A percentile compares a stretch with the other conserved stretches of the same genome.
These are phyloP conservation scores for Epicoccum nigrum DNA, from an alignment of 2,329 filamentous ascomycete genomes.

Conservation along the genomic window DNA sequence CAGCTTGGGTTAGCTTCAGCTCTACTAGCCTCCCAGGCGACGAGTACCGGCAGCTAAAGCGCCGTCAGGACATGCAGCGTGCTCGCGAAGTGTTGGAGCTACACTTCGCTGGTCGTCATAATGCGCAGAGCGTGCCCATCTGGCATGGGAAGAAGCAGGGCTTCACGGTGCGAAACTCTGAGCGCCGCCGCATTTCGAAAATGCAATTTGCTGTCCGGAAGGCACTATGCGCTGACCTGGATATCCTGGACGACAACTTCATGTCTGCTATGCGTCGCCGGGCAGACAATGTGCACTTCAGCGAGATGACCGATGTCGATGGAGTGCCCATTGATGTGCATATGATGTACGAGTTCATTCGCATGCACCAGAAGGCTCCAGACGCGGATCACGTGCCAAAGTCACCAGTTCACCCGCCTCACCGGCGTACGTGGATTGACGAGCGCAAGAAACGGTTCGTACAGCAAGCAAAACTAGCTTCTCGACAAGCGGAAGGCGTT, in stretches of 20 bases:
- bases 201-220: constrained; percentile 3
- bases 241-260: background rate
- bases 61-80: constrained; percentile 6
- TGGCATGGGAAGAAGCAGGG: constrained; percentile 2
- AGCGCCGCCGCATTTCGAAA: background rate
- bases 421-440: background rate
- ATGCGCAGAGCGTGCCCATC: background rate
- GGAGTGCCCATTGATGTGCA: background rate
- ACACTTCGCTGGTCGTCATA: background rate
- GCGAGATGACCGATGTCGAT: constrained; percentile 8
- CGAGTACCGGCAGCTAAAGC: constrained; percentile 2
- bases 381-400: background rate
- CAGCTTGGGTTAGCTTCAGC: no score
- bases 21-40: constrained; percentile 1
- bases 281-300: background rate
- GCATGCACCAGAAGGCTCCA: background rate
- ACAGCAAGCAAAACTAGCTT: background rate
- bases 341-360: background rate
- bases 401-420: background rate
- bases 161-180: background rate
- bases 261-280: background rate
- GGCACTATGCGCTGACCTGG: background rate
- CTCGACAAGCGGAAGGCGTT: background rate
- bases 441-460: background rate
- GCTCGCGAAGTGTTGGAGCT: constrained; percentile 1